These are phyloP conservation scores for Phalaenopsis hybrid DNA, from an alignment of 116 monocot species.

Conservation along the genomic window DNA sequence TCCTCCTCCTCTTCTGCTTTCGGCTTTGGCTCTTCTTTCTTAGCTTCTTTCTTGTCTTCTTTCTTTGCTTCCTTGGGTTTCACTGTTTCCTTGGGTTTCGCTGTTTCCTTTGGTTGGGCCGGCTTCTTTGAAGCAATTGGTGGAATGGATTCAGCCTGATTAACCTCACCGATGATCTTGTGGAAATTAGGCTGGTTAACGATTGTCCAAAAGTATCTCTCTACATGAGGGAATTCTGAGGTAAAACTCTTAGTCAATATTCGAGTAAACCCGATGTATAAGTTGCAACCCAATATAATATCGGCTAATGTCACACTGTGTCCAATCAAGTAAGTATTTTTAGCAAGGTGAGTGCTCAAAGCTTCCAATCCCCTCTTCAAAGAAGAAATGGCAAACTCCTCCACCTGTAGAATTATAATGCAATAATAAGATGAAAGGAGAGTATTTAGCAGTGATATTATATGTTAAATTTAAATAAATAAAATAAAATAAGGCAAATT, in stretches of 20 bases:
- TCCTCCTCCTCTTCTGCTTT: slow-evolving; percentile 44
- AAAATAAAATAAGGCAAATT: background rate
- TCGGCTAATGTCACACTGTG: slow-evolving; percentile 73
- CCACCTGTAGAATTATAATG: slow-evolving; percentile 13
- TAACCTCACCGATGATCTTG: slow-evolving; percentile 61
- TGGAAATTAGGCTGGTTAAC: slow-evolving; percentile 77
- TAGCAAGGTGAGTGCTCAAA: slow-evolving; percentile 55
- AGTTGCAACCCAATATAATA: slow-evolving; percentile 73
- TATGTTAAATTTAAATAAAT: background rate
- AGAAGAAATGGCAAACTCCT: slow-evolving; percentile 49
- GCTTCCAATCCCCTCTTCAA: slow-evolving; percentile 72
- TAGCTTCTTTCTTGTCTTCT: slow-evolving; percentile 17
- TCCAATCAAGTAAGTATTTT: slow-evolving; percentile 77
- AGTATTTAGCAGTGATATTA: background rate
- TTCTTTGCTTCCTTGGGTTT: slow-evolving; percentile 33
- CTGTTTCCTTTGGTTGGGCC: background rate
- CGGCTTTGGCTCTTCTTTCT: slow-evolving; percentile 29
- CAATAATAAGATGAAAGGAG: background rate
- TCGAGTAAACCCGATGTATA: slow-evolving; percentile 33
- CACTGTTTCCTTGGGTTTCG: slow-evolving; percentile 16
- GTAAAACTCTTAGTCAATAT: slow-evolving; percentile 82
- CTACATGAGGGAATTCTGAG: slow-evolving; percentile 75
- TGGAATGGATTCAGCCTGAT: slow-evolving; percentile 66
- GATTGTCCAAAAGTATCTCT: slow-evolving; percentile 88
- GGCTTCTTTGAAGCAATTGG: slow-evolving; percentile 38